Evolutionary conservation across 116 monocot species (phyloP), one percentile per base, ranked within the genome.

Genomic region (Papilionanthe hybrid): DNA sequence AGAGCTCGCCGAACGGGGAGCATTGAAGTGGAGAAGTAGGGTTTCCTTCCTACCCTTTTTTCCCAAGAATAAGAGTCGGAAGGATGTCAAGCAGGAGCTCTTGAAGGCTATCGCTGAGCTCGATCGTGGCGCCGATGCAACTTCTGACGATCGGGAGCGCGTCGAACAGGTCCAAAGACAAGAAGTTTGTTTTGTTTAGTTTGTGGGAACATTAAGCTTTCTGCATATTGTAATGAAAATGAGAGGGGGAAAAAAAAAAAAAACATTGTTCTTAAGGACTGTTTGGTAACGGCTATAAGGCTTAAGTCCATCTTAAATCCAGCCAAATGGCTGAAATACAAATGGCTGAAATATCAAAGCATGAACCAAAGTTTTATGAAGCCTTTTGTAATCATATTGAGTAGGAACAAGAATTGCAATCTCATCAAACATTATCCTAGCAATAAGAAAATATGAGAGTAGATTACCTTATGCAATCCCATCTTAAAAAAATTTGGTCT

Each of bases 61-160:
- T 71, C 37, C 90, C 53, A 87, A 84, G 77, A 93, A 88, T 67
- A 90, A 89, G 78, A 88, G 69, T 67, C 83, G 67, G 22, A 89
- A 89, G 80, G 85, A 75, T 18, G 79, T 97, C 56, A 97, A 97
- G 88, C 81, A 89, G 75, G 94, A 97, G 83, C 86, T 97, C 50
- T 80, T 97, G 11, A 89, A 88, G 56, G 92, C 92, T 11, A 94
- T 97, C 79, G 86, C 82, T 3, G 88, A 94, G 20, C 86, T 97
- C 41, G 96, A 94, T 66, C 96, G 96, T 28, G 96, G 96, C 32
- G 94, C 94, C 41, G 91, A 88, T 9, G 94, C 92, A 49, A 77
- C 89, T 0, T 79, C 86, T 7, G 92, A 91, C 48, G 96, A 97
- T 75, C 83, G 83, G 74, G 85, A 90, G 23, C 79, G 86, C 32